Evolutionary conservation across 495 filamentous ascomycete species (phyloP), one percentile per base, ranked within the genome.

Genomic region (Articulospora tetracladia): DNA sequence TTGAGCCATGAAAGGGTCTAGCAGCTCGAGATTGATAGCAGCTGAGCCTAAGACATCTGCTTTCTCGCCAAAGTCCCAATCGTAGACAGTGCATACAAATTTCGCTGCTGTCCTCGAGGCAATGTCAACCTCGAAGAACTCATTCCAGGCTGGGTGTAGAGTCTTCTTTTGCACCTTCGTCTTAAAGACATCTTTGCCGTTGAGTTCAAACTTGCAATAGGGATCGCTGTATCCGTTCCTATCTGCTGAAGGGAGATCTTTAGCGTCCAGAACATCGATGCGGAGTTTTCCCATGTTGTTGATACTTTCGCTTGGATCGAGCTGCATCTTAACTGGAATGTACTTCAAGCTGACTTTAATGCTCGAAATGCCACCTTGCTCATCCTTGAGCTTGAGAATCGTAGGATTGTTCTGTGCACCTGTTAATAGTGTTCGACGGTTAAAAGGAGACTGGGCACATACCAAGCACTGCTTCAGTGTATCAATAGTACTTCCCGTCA

Each of bases 161-260:
- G 93, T 97, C 81, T 98, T 99, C 84, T 98, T 97, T 69, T 93
- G 89, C 3, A 86, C 84, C 72, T 96, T 91, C 36, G 92, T 95
- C 77, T 98, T 98, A 81, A 87, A 88, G 17, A 99, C 79, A 32
- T 90, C 86, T 68, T 92, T 85, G 41, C 86, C 93, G 68, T 92
- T 90, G 52, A 98, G 78, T 61, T 86, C 83, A 72, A 99, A 98
- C 66, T 94, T 95, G 80, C 90, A 95, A 77, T 90, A 99, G 3
- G 94, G 94, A 66, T 99, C 94, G 68, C 91, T 96, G 79, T 86
- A 96, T 41, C 94, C 94, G 70, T 98, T 99, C 27, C 93, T 87
- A 69, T 99, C 94, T 50, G 91, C 92, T 12, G 93, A 82, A 10
- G 94, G 94, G 22, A 99, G 84, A 62, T 97, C 86, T 25, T 85